phyloP scores from a whole-genome alignment of 2,329 filamentous ascomycete genomes.

The Seiridium cupressi region DNA sequence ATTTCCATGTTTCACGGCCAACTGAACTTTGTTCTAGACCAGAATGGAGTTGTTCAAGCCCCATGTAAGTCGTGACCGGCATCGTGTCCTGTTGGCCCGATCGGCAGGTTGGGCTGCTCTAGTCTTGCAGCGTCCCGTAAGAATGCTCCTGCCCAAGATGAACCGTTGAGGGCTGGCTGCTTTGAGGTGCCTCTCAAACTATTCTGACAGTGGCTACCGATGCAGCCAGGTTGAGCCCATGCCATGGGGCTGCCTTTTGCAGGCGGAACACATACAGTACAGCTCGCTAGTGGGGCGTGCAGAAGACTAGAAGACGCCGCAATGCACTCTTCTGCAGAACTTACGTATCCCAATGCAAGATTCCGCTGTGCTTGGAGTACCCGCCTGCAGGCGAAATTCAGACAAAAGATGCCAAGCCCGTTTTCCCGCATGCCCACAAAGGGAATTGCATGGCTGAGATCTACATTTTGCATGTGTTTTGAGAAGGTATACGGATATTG shows the following conservation, averaged over 20 bases:
- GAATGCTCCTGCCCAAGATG: background rate
- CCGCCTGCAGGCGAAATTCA: constrained; percentile 10
- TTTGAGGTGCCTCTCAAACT: background rate
- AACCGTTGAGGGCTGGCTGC: background rate
- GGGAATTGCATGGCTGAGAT: too few relatives aligned
- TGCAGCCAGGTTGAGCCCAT: background rate
- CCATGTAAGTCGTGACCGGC: background rate
- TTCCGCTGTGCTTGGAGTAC: constrained; percentile 21
- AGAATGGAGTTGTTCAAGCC: background rate
- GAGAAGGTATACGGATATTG: background rate
- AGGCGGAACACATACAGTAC: background rate
- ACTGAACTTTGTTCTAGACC: background rate
- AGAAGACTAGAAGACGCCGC: constrained; percentile 19
- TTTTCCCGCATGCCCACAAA: constrained; percentile 14
- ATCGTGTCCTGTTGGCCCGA: background rate
- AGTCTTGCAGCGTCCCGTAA: background rate
- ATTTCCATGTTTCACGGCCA: constrained; percentile 8
- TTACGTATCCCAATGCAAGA: constrained; percentile 31
- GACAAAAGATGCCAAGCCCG: constrained; percentile 24
- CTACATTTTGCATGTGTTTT: background rate
- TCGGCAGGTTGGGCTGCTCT: background rate
- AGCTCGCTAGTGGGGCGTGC: background rate
- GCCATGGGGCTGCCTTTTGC: background rate
- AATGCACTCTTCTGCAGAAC: constrained; percentile 23
- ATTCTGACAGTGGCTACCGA: background rate